A percentile compares a stretch with the other conserved stretches of the same genome.
Conservation (phyloP, 1,139 yeast species). For the Suhomyces bokatorum region DNA sequence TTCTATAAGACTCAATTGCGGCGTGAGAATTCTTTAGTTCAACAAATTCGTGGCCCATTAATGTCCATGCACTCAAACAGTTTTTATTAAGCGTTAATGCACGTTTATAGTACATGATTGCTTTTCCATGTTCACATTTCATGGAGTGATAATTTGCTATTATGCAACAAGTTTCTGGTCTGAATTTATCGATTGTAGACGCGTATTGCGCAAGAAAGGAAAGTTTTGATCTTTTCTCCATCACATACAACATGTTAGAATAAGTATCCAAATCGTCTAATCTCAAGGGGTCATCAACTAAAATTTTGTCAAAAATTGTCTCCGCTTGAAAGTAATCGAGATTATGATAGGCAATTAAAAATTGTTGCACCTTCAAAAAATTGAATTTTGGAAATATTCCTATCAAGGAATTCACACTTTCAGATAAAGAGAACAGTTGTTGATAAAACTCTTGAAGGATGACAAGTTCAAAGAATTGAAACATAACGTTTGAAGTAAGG, state of each 20-base stretch:
- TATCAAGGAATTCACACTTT: conserved; percentile 48
- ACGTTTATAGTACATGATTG: conserved; percentile 87
- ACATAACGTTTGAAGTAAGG: conserved; percentile 48
- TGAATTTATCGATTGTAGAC: conserved; percentile 75
- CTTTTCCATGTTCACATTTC: conserved; percentile 91
- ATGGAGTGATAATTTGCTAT: conserved; percentile 92
- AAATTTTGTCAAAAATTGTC: conserved; percentile 69
- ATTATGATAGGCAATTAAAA: conserved; percentile 75
- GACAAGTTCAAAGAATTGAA: conserved; percentile 66
- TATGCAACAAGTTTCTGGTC: conserved; percentile 95
- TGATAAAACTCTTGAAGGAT: conserved; percentile 81
- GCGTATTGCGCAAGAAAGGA: conserved; percentile 88
- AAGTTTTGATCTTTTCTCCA: conserved; percentile 83
- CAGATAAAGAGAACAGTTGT: conserved; percentile 52
- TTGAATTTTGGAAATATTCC: conserved; percentile 67
- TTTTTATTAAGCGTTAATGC: conserved; percentile 80
- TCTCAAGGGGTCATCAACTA: conserved; percentile 78
- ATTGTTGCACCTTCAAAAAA: conserved; percentile 77
- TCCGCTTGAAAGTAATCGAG: conserved; percentile 83
- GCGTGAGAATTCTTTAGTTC: conserved; percentile 96
- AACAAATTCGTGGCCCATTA: conserved; percentile 98
- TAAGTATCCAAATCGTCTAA: conserved; percentile 89
- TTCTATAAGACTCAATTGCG: conserved; percentile 90
- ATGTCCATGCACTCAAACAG: conserved; percentile 92
- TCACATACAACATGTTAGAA: conserved; percentile 90